These are phyloP conservation scores for Lizanozyma gosingica DNA, from an alignment of 1,139 yeast genomes.

Conservation along the genomic window DNA sequence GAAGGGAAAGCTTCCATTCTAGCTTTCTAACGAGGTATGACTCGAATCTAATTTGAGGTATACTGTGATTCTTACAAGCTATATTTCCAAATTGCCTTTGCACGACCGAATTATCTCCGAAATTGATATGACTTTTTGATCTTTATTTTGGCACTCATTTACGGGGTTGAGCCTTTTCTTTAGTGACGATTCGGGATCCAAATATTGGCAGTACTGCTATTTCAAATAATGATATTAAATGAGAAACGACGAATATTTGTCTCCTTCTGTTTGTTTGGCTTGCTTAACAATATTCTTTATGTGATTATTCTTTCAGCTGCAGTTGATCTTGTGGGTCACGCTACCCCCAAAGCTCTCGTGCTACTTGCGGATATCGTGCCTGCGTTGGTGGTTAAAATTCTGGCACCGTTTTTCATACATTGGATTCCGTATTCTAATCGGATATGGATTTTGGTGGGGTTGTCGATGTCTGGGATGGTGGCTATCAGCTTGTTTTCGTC, in stretches of 20 bases:
- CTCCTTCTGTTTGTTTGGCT: constrained; percentile 77
- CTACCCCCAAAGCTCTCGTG: constrained; percentile 79
- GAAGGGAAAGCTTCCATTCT: no score
- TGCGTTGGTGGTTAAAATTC: constrained; percentile 58
- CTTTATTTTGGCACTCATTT: no score
- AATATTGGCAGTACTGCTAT: no score
- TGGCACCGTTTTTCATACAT: constrained; percentile 77
- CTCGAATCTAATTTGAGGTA: no score
- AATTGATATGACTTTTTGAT: no score
- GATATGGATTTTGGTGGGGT: constrained; percentile 42
- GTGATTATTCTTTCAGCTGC: constrained; percentile 92
- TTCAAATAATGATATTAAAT: no score
- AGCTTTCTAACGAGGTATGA: no score
- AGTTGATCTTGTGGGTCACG: constrained; percentile 76
- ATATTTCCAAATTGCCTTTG: no score
- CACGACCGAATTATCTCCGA: no score
- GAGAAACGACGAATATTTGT: constrained; percentile 20
- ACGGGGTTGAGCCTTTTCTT: no score
- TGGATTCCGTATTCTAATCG: constrained; percentile 49
- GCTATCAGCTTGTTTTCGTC: constrained; percentile 41
- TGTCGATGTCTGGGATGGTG: constrained; percentile 74
- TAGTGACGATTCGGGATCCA: no score
- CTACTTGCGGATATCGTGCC: constrained; percentile 83
- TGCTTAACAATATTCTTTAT: constrained; percentile 79
- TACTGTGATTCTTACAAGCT: no score